Evolutionary conservation across 139 green algal genomes (phyloP), one percentile per base, ranked within the genome.

Genomic region (Zygnema cylindricum): DNA sequence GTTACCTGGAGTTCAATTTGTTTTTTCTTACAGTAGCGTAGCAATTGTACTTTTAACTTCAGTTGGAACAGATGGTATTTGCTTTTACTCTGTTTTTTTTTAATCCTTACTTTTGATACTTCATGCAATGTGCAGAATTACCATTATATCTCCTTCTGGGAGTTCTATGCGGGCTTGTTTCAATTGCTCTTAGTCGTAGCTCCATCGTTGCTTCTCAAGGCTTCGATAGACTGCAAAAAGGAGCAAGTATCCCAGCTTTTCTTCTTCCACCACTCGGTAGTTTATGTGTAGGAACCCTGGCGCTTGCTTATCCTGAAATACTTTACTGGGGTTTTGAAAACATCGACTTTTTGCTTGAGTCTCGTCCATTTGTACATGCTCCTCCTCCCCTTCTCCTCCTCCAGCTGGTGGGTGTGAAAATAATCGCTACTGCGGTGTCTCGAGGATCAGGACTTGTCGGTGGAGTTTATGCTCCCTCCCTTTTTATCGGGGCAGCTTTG

Each of bases 381-480:
- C 30, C 69, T 1, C 83, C 83, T 42, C 36, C 25, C 81, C 21
- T 43, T 38, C 38, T 77, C 36, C 43, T 41, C 54, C 63, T 96
- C 40, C 89, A 96, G 81, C 94, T 97, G n/a, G 89, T 95, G 42
- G 82, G 85, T 0, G 93, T 94, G 36, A 99, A 99, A 92, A 94
- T 99, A n/a, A 90, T 95, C 1, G 93, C 94, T 38, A 99, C 97
- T 0, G 84, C 93, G 38, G 87, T 98, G 33, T 98, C 94, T 85
- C 91, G 94, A 41, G 95, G 95, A 30, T 94, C 90, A 0, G 95
- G 96, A 1, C 92, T 98, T 21, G 95, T 98, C 69, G 97, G 97
- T 1, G 97, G 97, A 21, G 90, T 98, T 16, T 99, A 98, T 86
- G 96, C 97, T 32, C 97, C 97, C 1, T 97, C 95, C 1, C 95